Evolutionary conservation across 2,329 filamentous ascomycete species (phyloP).

Genomic region (Ceratocystis colombiana): DNA sequence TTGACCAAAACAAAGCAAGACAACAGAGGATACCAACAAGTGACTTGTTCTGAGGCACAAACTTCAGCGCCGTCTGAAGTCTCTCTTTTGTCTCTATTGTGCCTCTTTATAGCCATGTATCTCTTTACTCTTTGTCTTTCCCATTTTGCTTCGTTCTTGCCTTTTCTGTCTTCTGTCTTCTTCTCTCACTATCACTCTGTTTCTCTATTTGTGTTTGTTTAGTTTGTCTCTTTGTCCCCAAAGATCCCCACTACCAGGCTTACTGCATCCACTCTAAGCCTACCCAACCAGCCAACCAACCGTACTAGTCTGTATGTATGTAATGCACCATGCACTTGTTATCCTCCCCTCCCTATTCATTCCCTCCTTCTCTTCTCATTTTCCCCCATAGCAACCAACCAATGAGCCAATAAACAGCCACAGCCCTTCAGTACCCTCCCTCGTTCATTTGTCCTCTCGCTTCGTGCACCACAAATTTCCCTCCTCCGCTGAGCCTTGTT

Average conservation of each 20-base stretch:
- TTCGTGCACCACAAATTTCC: conserved; percentile 9
- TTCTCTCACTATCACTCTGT: too few relatives aligned
- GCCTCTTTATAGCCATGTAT: too few relatives aligned
- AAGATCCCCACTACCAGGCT: background rate
- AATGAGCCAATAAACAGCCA: background rate
- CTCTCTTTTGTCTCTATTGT: too few relatives aligned
- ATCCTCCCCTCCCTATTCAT: background rate
- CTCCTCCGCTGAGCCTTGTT: background rate
- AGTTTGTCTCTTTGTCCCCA: background rate
- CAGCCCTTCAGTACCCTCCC: background rate
- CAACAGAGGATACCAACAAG: background rate
- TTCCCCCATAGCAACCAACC: conserved; percentile 11
- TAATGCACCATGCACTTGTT: background rate
- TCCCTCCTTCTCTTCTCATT: background rate
- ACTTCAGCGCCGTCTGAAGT: too few relatives aligned
- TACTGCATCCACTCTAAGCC: background rate
- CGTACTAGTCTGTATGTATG: background rate
- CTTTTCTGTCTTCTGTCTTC: too few relatives aligned
- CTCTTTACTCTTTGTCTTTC: too few relatives aligned
- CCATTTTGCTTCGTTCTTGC: too few relatives aligned
- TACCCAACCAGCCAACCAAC: background rate
- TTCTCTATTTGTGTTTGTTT: too few relatives aligned
- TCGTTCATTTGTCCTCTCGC: background rate
- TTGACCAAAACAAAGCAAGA: background rate
- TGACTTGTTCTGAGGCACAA: too few relatives aligned